phyloP scores from a whole-genome alignment of 805 yeast species.

The Pichia deserticola region DNA sequence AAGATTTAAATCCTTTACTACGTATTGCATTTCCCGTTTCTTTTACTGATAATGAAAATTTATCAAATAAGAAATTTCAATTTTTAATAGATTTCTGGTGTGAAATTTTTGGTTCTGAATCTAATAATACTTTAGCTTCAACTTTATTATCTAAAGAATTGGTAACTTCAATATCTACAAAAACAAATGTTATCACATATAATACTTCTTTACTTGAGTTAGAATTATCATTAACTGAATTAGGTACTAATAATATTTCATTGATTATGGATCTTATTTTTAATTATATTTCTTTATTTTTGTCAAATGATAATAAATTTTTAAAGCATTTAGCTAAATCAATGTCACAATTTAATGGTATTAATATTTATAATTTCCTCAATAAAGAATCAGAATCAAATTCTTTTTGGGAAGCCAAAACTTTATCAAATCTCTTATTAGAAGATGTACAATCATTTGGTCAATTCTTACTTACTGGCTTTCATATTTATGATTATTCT shows the following conservation, averaged over 20 bases:
- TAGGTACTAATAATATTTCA: conserved; percentile 35
- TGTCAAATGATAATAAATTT: conserved; percentile 3
- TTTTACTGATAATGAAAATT: not conserved
- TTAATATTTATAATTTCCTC: conserved; percentile 39
- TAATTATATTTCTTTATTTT: conserved; percentile 22
- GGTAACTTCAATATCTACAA: conserved; percentile 34
- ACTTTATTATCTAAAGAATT: conserved; percentile 29
- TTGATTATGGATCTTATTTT: conserved; percentile 31
- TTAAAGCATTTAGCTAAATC: conserved; percentile 30
- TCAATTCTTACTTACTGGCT: conserved; percentile 38
- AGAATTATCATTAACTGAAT: conserved; percentile 41
- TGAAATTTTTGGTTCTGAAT: conserved; percentile 58
- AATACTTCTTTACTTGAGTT: conserved; percentile 31
- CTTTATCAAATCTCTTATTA: conserved; percentile 34
- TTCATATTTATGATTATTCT: conserved; percentile 25
- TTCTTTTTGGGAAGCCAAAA: conserved; percentile 43
- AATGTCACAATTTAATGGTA: conserved; percentile 41
- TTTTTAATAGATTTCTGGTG: conserved; percentile 42
- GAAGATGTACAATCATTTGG: conserved; percentile 26
- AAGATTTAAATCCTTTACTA: conserved; percentile 26
- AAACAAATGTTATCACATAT: conserved; percentile 20
- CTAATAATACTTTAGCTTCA: conserved; percentile 40
- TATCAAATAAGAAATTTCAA: conserved; percentile 18
- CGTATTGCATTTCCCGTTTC: conserved; percentile 37
- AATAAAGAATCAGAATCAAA: conserved; percentile 31